A percentile compares a stretch with the other conserved stretches of the same genome.
Conservation (phyloP, 768 basidiomycete species). For the Sarcodon aspratus region DNA sequence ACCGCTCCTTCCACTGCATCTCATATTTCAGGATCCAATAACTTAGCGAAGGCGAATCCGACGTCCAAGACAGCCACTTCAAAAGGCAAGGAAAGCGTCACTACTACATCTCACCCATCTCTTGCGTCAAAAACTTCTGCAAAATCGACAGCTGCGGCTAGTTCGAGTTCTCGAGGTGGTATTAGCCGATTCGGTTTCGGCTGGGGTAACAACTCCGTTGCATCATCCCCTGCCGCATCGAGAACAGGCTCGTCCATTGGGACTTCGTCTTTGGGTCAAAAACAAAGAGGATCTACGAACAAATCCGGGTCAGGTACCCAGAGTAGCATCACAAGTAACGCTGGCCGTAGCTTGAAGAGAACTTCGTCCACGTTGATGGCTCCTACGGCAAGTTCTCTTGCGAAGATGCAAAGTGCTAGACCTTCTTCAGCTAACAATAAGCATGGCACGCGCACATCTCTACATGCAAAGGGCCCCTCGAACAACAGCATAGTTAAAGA, state of each 20-base stretch:
- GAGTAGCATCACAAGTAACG: not conserved
- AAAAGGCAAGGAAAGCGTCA: slow-evolving; percentile 1
- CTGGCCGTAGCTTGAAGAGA: slow-evolving; percentile 10
- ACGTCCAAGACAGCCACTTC: slow-evolving; percentile 11
- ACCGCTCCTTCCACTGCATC: slow-evolving; percentile 8
- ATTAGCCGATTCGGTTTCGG: not conserved
- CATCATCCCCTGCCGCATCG: not conserved
- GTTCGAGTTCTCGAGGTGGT: too few relatives aligned
- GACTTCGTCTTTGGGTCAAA: not conserved
- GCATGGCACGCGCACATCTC: too few relatives aligned
- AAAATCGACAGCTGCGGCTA: not conserved
- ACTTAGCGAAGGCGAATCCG: slow-evolving; percentile 11
- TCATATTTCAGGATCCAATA: not conserved
- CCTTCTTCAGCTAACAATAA: too few relatives aligned
- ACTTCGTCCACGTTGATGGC: slow-evolving; percentile 47
- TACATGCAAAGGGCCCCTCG: too few relatives aligned
- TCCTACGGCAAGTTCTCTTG: slow-evolving; percentile 70
- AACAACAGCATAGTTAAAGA: not conserved
- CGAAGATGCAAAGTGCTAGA: slow-evolving; percentile 28
- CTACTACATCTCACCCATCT: slow-evolving; percentile 2
- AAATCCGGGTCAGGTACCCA: not conserved
- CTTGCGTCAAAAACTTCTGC: slow-evolving; percentile 11
- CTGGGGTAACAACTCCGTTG: not conserved
- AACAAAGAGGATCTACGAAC: not conserved
- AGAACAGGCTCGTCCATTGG: not conserved